phyloP scores from a whole-genome alignment of 768 basidiomycete genomes.

The Mycena venus region DNA sequence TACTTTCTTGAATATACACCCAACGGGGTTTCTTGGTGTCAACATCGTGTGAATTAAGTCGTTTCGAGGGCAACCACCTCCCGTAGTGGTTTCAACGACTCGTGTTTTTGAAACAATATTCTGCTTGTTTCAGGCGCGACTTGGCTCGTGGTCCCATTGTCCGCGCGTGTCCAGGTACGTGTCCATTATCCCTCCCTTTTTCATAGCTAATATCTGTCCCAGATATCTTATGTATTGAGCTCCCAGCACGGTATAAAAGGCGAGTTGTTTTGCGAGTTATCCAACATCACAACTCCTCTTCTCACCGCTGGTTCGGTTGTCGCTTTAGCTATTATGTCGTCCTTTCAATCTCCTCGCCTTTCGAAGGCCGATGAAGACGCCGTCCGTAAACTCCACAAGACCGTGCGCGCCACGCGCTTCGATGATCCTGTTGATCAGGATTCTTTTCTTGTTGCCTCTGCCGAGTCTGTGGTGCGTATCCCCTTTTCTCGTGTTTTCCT shows the following conservation, averaged over 20 bases:
- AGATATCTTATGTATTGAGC: background rate
- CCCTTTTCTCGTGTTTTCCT: background rate
- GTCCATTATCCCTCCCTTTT: background rate
- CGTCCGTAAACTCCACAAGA: background rate
- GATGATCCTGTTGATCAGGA: conserved; percentile 23
- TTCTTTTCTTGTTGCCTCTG: background rate
- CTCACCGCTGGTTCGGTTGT: background rate
- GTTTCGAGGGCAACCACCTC: too few species aligned
- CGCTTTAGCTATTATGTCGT: background rate
- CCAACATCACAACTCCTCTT: background rate
- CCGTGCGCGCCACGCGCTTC: background rate
- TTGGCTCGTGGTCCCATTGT: background rate
- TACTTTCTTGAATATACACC: background rate
- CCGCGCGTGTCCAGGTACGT: background rate
- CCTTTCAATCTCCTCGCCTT: background rate
- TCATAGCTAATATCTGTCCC: background rate
- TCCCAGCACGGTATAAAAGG: background rate
- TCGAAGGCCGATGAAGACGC: background rate
- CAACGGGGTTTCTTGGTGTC: background rate
- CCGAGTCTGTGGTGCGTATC: background rate
- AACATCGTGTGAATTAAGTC: too few species aligned
- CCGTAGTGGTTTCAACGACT: too few species aligned
- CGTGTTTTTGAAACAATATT: too few species aligned
- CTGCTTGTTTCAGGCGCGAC: background rate
- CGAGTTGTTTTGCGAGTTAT: background rate